These are phyloP conservation scores for Saccharomycopsis sp. DNA, from an alignment of 805 yeast genomes.

Conservation along the genomic window DNA sequence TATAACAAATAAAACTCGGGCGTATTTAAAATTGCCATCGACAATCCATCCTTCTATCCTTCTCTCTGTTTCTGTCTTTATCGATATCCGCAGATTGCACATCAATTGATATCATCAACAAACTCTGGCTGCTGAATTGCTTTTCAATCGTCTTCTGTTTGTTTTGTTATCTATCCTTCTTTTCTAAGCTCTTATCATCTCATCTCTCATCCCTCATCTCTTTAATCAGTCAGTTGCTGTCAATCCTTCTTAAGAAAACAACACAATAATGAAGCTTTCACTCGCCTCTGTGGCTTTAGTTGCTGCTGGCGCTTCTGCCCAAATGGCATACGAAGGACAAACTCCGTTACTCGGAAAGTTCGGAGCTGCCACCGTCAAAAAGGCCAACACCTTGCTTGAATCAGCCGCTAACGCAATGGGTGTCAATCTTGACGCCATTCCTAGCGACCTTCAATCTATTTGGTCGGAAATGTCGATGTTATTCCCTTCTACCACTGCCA, in stretches of 20 bases:
- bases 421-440: slow-evolving; percentile 42
- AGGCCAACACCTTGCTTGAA: slow-evolving; percentile 31
- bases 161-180: not conserved
- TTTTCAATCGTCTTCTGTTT: not conserved
- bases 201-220: not conserved
- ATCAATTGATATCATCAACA: too few species aligned
- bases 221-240: not conserved
- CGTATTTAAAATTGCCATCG: too few species aligned
- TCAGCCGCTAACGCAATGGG: slow-evolving; percentile 47
- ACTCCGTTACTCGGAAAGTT: not conserved
- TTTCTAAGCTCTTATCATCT: not conserved
- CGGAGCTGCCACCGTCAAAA: slow-evolving; percentile 2
- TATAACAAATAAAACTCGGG: too few species aligned
- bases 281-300: not conserved
- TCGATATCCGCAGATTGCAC: too few species aligned
- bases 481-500: slow-evolving; percentile 50
- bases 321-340: not conserved
- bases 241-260: not conserved
- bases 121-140: too few species aligned
- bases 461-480: slow-evolving; percentile 61
- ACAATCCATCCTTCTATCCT: not conserved
- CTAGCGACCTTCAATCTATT: slow-evolving; percentile 41
- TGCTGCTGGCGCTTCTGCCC: not conserved
- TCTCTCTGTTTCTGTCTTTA: too few species aligned
- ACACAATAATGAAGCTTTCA: not conserved